Conservation (phyloP, 345 rosid species). For the Sonneratia caseolaris region DNA sequence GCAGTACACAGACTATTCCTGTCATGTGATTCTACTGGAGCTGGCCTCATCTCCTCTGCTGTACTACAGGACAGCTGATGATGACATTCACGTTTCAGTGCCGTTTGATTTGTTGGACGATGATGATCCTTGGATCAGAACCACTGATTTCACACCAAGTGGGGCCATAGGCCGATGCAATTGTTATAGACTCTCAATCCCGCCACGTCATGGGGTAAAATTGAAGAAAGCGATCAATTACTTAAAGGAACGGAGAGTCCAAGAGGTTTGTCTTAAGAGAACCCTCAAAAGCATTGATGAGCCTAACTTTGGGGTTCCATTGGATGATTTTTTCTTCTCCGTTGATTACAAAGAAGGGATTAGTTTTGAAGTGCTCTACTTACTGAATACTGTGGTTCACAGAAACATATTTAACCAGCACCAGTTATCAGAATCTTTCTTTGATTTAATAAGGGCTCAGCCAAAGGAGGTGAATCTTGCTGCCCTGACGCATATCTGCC, state of each 20-base stretch:
- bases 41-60: constrained; percentile 63
- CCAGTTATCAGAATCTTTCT: constrained; percentile 49
- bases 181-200: constrained; percentile 44
- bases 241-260: constrained; percentile 46
- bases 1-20: constrained; percentile 27
- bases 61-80: constrained; percentile 84
- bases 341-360: constrained; percentile 42
- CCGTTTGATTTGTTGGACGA: constrained; percentile 73
- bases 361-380: constrained; percentile 51
- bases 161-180: constrained; percentile 73
- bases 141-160: constrained; percentile 66
- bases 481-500: constrained; percentile 62
- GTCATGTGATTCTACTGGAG: constrained; percentile 46
- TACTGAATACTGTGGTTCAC: constrained; percentile 66
- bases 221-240: constrained; percentile 38
- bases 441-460: constrained; percentile 47
- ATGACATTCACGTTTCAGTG: constrained; percentile 42
- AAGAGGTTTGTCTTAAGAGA: constrained; percentile 20
- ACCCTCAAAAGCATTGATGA: constrained; percentile 40
- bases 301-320: constrained; percentile 51
- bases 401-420: constrained; percentile 63
- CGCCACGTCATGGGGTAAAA: constrained; percentile 56
- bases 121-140: constrained; percentile 94
- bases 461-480: constrained; percentile 50
- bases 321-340: constrained; percentile 47